Percentiles rank a stretch among this genome's conserved stretches.
These are phyloP conservation scores for Lachancea thermotolerans DNA, from an alignment of 805 yeast genomes.

Conservation along the genomic window DNA sequence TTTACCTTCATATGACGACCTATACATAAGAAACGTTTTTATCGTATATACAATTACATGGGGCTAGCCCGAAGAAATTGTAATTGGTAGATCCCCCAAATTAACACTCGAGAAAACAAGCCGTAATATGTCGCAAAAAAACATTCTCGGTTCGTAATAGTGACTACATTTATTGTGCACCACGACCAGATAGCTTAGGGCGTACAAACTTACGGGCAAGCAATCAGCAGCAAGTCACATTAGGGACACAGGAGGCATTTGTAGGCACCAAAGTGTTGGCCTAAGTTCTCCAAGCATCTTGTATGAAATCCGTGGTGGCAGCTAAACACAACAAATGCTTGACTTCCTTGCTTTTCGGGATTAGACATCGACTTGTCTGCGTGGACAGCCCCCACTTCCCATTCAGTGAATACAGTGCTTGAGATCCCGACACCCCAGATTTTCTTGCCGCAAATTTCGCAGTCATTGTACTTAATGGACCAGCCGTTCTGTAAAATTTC, in stretches of 20 bases:
- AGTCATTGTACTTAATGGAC: constrained; percentile 47
- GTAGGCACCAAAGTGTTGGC: constrained; percentile 16
- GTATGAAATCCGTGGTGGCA: constrained; percentile 30
- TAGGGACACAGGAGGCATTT: constrained; percentile 20
- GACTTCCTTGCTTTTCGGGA: background rate
- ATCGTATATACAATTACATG: no score
- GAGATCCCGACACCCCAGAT: constrained; percentile 64
- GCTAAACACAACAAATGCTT: constrained; percentile 17
- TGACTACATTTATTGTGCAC: no score
- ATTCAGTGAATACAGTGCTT: constrained; percentile 43
- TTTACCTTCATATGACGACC: no score
- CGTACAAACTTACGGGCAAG: background rate
- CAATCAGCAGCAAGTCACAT: background rate
- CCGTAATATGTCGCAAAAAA: no score
- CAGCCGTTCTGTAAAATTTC: constrained; percentile 51
- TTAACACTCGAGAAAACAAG: no score
- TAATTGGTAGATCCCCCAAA: no score
- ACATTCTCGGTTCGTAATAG: no score
- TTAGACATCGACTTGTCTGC: background rate
- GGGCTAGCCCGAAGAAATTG: no score
- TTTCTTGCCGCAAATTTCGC: constrained; percentile 70
- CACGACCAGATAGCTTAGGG: background rate
- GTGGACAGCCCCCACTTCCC: constrained; percentile 42
- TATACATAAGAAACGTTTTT: no score
- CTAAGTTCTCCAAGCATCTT: constrained; percentile 24